phyloP scores from a whole-genome alignment of 306 rosid genomes.

The Cucurbita maxima region DNA sequence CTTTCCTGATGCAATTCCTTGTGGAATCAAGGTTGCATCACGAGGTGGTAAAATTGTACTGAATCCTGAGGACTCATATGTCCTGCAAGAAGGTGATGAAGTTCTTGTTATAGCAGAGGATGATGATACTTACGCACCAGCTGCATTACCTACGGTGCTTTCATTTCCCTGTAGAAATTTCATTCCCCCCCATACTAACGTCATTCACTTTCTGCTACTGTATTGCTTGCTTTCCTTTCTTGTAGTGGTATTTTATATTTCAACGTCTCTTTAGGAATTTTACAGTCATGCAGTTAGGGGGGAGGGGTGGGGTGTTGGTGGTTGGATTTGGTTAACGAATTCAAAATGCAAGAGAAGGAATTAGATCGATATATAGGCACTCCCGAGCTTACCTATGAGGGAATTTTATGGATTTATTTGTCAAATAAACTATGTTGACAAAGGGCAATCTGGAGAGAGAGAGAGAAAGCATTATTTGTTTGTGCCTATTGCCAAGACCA shows the following conservation, averaged over 20 bases:
- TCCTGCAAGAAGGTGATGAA: slow-evolving; percentile 79
- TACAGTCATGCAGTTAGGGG: background rate
- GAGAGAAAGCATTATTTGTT: slow-evolving; percentile 23
- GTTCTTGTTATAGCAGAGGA: slow-evolving; percentile 86
- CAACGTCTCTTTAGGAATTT: background rate
- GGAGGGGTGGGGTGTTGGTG: background rate
- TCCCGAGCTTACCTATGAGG: background rate
- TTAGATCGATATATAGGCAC: background rate
- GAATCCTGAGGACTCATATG: slow-evolving; percentile 73
- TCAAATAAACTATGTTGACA: background rate
- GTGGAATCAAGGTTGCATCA: slow-evolving; percentile 79
- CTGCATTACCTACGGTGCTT: slow-evolving; percentile 68
- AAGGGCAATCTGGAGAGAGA: background rate
- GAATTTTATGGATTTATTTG: background rate
- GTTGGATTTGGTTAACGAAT: background rate
- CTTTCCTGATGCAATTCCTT: slow-evolving; percentile 84
- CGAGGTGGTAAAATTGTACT: slow-evolving; percentile 64
- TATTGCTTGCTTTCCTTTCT: background rate
- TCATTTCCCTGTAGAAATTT: slow-evolving; percentile 18
- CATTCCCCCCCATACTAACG: background rate
- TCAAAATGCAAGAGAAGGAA: background rate
- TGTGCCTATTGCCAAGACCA: slow-evolving; percentile 19
- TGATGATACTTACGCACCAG: slow-evolving; percentile 75
- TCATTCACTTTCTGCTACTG: slow-evolving; percentile 7
- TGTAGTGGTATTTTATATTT: background rate